Conservation (phyloP, 2,329 filamentous ascomycete species). For the Ophiocordyceps camponoti-saundersi region DNA sequence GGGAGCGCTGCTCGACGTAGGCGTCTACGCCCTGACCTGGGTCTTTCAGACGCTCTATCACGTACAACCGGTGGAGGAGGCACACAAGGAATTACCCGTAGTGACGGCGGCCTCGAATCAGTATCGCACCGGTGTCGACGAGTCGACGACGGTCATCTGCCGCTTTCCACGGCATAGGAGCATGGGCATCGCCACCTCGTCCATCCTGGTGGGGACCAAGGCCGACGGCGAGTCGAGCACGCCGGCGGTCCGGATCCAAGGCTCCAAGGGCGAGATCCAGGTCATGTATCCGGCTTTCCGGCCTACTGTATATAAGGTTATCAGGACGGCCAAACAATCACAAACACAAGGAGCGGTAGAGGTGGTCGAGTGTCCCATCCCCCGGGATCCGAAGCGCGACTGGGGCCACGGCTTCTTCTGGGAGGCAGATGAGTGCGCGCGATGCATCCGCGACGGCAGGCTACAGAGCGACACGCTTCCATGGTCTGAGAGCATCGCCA, state of each 20-base stretch:
- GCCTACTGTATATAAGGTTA: constrained; percentile 47
- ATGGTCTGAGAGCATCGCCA: constrained; percentile 60
- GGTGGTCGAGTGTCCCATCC: constrained; percentile 35
- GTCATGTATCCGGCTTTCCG: constrained; percentile 56
- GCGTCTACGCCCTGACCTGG: constrained; percentile 82
- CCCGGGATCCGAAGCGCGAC: constrained; percentile 26
- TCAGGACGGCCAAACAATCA: constrained; percentile 27
- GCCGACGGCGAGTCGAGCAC: constrained; percentile 42
- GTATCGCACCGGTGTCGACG: constrained; percentile 60
- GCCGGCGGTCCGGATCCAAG: constrained; percentile 64
- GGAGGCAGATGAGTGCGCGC: constrained; percentile 67
- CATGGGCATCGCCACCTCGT: constrained; percentile 57
- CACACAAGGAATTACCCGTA: constrained; percentile 43
- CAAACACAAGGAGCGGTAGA: constrained; percentile 24
- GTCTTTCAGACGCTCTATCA: constrained; percentile 81
- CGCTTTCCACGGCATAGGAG: constrained; percentile 53
- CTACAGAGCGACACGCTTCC: constrained; percentile 57
- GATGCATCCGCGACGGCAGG: constrained; percentile 59
- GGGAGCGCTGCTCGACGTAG: constrained; percentile 67
- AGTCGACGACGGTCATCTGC: constrained; percentile 61
- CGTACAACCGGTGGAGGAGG: constrained; percentile 45
- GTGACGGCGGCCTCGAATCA: constrained; percentile 55
- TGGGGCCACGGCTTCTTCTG: constrained; percentile 76
- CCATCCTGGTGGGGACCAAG: constrained; percentile 43
- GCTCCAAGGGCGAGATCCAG: constrained; percentile 66